Evolutionary conservation across 2,329 filamentous ascomycete genomes (phyloP).

Genomic region (Botrytis fabae): DNA sequence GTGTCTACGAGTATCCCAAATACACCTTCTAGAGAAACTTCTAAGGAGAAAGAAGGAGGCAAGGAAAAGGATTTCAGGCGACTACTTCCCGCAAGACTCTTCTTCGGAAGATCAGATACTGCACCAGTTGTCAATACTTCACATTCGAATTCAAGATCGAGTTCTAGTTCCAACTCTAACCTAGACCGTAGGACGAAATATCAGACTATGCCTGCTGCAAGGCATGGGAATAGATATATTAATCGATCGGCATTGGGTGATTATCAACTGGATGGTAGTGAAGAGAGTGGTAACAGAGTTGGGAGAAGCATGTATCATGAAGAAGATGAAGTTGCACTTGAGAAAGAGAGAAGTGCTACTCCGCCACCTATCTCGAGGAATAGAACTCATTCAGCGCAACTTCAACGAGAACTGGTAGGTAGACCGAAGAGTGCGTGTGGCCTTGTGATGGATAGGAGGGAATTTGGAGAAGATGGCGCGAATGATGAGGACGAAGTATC

Average conservation of each 20-base stretch:
- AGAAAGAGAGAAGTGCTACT: constrained; percentile 33
- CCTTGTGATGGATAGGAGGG: constrained; percentile 4
- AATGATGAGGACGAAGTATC: not conserved
- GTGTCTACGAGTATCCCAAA: not conserved
- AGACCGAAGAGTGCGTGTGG: constrained; percentile 30
- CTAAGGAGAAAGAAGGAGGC: constrained; percentile 10
- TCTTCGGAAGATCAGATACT: constrained; percentile 18
- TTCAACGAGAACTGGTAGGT: not conserved
- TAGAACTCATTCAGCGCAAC: constrained; percentile 18
- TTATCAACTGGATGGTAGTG: constrained; percentile 11
- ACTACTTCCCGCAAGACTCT: constrained; percentile 3
- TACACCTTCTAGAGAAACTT: not conserved
- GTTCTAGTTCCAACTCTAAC: not conserved
- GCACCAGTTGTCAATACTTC: not conserved
- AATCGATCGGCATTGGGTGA: not conserved
- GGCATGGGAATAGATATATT: not conserved
- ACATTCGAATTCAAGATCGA: not conserved
- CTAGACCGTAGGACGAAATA: constrained; percentile 3
- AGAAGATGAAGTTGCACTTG: not conserved
- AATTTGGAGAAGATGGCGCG: constrained; percentile 19
- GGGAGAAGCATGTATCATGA: constrained; percentile 19
- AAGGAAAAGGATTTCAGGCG: constrained; percentile 17
- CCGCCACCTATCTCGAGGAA: constrained; percentile 36
- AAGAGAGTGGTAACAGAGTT: constrained; percentile 6
- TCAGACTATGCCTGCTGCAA: constrained; percentile 7